Base-by-base conservation (phyloP, 2,329 filamentous ascomycete species). In the Geoglossum cookeanum region DNA sequence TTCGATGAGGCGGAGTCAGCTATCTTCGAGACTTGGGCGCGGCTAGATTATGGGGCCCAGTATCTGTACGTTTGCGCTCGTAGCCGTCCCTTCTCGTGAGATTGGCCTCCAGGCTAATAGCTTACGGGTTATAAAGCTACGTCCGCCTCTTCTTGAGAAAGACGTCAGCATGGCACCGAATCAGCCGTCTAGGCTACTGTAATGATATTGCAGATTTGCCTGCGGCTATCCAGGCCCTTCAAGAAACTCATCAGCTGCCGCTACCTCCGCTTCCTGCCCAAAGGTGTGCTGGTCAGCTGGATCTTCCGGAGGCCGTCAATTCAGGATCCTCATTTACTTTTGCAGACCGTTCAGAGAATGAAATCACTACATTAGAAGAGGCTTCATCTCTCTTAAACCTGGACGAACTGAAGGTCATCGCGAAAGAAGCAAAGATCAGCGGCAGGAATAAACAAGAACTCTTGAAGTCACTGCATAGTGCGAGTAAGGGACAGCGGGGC, bases 61-160 rank as follows among this genome's bases (percentile, higher is more conserved):
- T 97, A 94, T 69, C 70, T 98, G 80, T 96, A 75, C 65, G 84
- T 70, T 54, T 58, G 7, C 8, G 32, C 15, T 7, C 17, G 9
- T 5, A 45, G 9, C 22, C 1, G 22, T 22, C 15, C 3, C 42
- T 22, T 45, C 17, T 17, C n/a, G 22, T 6, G 17, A 42, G 13
- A 42, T 22, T 6, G 4, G n/a, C 22, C 42, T 6, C 22, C 42
- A 11, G 17, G 13, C 9, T 3, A 27, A 4, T 58, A 27, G 30
- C 49, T 53, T n/a, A 53, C 37, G 1, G 57, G 13, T 22, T 55
- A 27, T 11, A 29, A 27, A 91, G 87, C 66, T 94, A 96, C 70
- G 90, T 97, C 13, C 82, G 92, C 27, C 73, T 98, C 1, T 98
- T 98, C 65, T 74, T 98, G 2, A 82, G 92, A 52, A 98, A 98